phyloP scores from a whole-genome alignment of 169 alveolate genomes.

The Cyclospora cayetanensis region DNA sequence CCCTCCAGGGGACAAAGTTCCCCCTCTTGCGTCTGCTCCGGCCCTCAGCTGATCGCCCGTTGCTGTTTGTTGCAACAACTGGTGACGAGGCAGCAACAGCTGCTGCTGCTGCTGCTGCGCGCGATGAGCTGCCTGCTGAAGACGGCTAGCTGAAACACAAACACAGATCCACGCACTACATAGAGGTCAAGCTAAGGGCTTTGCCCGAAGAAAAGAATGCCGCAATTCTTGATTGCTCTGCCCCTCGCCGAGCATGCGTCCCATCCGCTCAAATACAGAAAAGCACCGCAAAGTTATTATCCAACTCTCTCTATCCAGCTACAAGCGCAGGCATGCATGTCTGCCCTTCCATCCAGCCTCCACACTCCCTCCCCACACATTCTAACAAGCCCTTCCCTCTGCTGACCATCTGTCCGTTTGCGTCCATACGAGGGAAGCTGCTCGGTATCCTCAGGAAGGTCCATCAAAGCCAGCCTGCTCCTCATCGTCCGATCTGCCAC shows the following conservation, averaged over 20 bases:
- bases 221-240: background rate
- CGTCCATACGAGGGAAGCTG: conserved; percentile 57
- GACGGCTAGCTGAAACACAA: conserved; percentile 4
- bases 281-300: background rate
- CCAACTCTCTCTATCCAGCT: background rate
- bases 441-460: conserved; percentile 52
- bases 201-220: too few relatives aligned
- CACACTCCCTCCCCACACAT: too few relatives aligned
- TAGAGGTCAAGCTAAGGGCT: background rate
- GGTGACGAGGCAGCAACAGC: background rate
- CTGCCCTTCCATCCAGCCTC: background rate
- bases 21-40: too few relatives aligned
- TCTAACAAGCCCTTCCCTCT: too few relatives aligned
- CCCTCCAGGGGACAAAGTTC: too few relatives aligned
- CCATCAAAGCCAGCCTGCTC: conserved; percentile 68
- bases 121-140: too few relatives aligned
- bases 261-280: background rate
- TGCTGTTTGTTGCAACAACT: background rate
- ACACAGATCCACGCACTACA: background rate
- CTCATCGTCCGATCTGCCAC: conserved; percentile 78
- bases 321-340: background rate
- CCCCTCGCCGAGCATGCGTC: background rate
- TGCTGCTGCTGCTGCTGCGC: conserved; percentile 40
- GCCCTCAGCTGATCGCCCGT: background rate
- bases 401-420: conserved; percentile 29